Evolutionary conservation across 1,284 basidiomycete species (phyloP).

Genomic region (Sanguinoderma infundibulare): DNA sequence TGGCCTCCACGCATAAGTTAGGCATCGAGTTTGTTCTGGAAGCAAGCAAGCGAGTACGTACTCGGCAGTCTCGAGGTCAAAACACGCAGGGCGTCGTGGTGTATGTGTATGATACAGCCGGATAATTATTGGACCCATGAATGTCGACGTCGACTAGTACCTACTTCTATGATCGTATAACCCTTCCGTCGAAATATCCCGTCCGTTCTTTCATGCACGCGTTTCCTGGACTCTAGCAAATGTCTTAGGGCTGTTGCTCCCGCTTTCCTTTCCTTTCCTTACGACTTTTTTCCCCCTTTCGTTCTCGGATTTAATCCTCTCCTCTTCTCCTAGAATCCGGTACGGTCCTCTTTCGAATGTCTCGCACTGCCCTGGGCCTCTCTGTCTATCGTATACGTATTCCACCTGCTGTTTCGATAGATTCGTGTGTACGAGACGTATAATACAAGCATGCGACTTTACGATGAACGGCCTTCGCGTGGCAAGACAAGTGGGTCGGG

Average conservation of each 20-base stretch:
- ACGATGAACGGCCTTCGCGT: neutral
- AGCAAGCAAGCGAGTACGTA: neutral
- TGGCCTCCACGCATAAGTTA: conserved; percentile 40
- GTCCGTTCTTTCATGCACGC: neutral
- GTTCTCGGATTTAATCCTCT: neutral
- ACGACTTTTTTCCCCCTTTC: neutral
- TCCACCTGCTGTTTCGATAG: conserved; percentile 13
- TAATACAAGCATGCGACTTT: conserved; percentile 12
- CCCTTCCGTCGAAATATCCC: neutral
- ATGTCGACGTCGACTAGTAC: neutral
- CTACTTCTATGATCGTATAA: conserved; percentile 11
- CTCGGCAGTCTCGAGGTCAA: neutral
- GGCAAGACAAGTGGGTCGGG: too few species aligned
- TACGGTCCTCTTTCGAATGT: too few species aligned
- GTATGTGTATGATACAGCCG: conserved; percentile 22
- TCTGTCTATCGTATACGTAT: conserved; percentile 2
- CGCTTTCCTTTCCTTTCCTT: neutral
- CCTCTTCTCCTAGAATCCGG: neutral
- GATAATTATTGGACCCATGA: neutral
- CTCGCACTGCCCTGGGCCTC: too few species aligned
- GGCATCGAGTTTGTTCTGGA: neutral
- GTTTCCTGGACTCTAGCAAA: neutral
- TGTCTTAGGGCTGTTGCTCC: neutral
- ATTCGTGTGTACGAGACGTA: conserved; percentile 17
- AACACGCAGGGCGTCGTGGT: conserved; percentile 7